Evolutionary conservation across 169 alveolate species (phyloP), one percentile per base, ranked within the genome.

Genomic region (Besnoitia besnoiti): DNA sequence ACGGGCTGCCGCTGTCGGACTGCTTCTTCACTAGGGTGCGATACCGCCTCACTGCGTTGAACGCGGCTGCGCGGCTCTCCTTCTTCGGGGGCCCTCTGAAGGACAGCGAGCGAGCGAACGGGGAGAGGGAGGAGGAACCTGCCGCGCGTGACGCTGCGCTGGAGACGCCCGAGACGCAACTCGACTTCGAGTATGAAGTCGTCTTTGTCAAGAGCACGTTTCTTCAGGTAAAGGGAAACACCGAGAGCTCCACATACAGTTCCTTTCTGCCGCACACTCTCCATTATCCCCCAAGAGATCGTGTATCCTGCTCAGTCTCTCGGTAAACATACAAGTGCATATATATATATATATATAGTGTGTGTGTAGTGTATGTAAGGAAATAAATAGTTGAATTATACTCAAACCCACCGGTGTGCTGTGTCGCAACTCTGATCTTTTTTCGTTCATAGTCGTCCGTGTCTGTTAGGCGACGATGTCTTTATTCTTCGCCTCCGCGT

Each of bases 111-210:
- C 44, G 0, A 37, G 8, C 1, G 44, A 42, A 5, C 7, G 47
- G n/a, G 24, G 19, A 35, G 47, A n/a, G 80, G 10, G 80, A n/a
- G n/a, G 44, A 30, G 80, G 80, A 67, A 7, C 12, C 21, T 16
- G 80, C 14, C 42, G 44, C 7, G 33, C 76, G 37, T 4, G 37
- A 61, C 76, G 19, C 5, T 5, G 76, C 12, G 10, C 35, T 19
- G 76, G 80, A 67, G 80, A 67, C n/a, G 39, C 39, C 80, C 39
- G 80, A 67, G 80, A 67, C 80, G 80, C 80, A 67, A 16, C 80
- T 67, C 80, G 80, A 67, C 44, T 30, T 67, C 46, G 80, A 67
- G 44, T 67, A 67, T n/a, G 80, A 67, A n/a, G 44, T 67, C 80
- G 80, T 67, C 44, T 67, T 67, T n/a, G 47, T 67, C 80, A 67